Percentiles rank a stretch among this genome's conserved stretches.
Conservation (phyloP, 148 eudicot species). For the Persicaria maculosa region DNA sequence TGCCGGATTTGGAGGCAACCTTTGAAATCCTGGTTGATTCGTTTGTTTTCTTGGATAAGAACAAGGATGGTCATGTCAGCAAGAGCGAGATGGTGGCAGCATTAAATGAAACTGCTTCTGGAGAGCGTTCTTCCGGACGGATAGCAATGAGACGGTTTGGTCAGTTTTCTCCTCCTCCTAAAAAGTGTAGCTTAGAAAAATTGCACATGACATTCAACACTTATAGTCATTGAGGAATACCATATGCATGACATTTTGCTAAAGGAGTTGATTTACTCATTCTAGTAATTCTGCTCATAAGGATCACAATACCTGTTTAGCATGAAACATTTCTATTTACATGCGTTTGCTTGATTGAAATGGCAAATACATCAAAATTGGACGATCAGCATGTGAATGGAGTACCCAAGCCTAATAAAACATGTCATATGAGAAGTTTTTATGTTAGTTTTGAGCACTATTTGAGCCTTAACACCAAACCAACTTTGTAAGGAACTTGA, state of each 20-base stretch:
- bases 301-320: too few relatives aligned
- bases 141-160: slow-evolving; percentile 93
- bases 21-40: slow-evolving; percentile 86
- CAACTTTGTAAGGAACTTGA: not conserved
- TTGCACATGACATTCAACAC: not conserved
- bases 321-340: too few relatives aligned
- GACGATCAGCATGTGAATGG: too few relatives aligned
- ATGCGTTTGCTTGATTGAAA: too few relatives aligned
- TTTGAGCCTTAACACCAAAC: not conserved
- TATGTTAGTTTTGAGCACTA: too few relatives aligned
- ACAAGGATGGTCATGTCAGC: slow-evolving; percentile 92
- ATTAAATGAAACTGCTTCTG: slow-evolving; percentile 59
- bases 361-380: too few relatives aligned
- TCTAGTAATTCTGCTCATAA: too few relatives aligned
- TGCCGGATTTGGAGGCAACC: slow-evolving; percentile 67
- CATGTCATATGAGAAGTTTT: too few relatives aligned
- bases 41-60: slow-evolving; percentile 87
- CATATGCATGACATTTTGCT: too few relatives aligned
- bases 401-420: too few relatives aligned
- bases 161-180: slow-evolving; percentile 19
- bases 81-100: slow-evolving; percentile 82
- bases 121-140: slow-evolving; percentile 83
- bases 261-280: too few relatives aligned
- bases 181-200: not conserved
- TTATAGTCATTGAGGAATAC: too few relatives aligned